Evolutionary conservation across 73 alveolate species (phyloP).

Genomic region (Paramecium caudatum): DNA sequence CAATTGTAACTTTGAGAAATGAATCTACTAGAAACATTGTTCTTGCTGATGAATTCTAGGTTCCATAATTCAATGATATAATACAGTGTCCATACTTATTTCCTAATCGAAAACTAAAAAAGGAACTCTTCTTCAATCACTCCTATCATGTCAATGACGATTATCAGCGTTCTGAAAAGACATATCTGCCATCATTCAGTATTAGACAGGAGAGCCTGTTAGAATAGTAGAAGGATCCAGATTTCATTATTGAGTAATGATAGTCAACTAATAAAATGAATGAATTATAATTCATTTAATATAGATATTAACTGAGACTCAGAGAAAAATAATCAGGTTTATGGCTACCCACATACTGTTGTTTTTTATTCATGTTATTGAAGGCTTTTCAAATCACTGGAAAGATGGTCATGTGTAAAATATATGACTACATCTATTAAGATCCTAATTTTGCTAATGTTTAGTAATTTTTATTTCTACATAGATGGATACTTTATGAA

Average conservation of each 20-base stretch:
- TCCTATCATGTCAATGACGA: constrained; percentile 35
- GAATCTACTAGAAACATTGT: not conserved
- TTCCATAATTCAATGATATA: not conserved
- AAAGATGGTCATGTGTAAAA: constrained; percentile 19
- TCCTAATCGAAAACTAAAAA: constrained; percentile 23
- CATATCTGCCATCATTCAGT: constrained; percentile 58
- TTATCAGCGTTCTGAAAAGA: not conserved
- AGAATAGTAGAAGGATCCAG: not conserved
- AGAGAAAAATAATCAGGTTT: constrained; percentile 8
- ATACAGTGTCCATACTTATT: constrained; percentile 7
- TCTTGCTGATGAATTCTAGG: not conserved
- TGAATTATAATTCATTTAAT: constrained; percentile 63
- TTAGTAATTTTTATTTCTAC: not conserved
- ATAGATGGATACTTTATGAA: constrained; percentile 34
- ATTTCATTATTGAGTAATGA: not conserved
- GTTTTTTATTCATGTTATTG: constrained; percentile 44
- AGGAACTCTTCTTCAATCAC: not conserved
- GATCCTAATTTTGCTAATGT: constrained; percentile 39
- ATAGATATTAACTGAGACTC: constrained; percentile 45
- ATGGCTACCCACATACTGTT: not conserved
- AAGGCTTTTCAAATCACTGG: constrained; percentile 15
- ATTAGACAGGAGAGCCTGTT: constrained; percentile 18
- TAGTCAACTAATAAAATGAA: not conserved
- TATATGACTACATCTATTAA: constrained; percentile 27
- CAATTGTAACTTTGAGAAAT: not conserved